Evolutionary conservation across 2,329 filamentous ascomycete species (phyloP), one percentile per base, ranked within the genome.

Genomic region (Colletotrichum sp.): DNA sequence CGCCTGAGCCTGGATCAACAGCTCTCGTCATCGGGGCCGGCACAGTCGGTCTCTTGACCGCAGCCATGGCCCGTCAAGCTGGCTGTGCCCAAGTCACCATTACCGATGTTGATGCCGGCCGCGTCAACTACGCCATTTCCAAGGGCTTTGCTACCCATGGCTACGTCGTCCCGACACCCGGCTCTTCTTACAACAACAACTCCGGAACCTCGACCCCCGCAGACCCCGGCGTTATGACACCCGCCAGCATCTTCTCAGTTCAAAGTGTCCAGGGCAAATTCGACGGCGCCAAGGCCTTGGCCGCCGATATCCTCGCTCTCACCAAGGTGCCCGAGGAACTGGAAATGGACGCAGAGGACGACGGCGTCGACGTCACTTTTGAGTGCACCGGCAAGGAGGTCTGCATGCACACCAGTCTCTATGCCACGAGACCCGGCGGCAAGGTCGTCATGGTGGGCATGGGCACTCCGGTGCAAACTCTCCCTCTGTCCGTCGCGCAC

Each of bases 361-460:
- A 87, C 2, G 92, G 94, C 62, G 90, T 95, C 4, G 93, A 95
- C 79, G 84, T 93, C 7, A 91, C 93, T 1, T 95, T 95, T 77
- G 94, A 96, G 83, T 95, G 94, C 81, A 95, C 94, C 0, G 94
- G 94, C 32, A 94, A 95, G 76, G 93, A 94, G 77, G 88, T 90
- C 1, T 95, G 94, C 81, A 92, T 95, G 85, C 94, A 95, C 81
- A 93, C 93, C 3, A 90, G 91, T n/a, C 90, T 96, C 24, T 95
- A 94, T 78, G 92, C 92, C 4, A 92, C 93, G 12, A 89, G 89
- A 73, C 89, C 94, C 0, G 94, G 94, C 30, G 94, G 94, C 21
- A 93, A 92, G 79, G 88, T 95, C 64, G 89, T 96, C 82, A 92
- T 96, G 82, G 93, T 96, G 28, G 94, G 94, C 69, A 96, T 96